These are phyloP conservation scores for Fusarium pseudocircinatum DNA, from an alignment of 2,329 filamentous ascomycete genomes.

Conservation along the genomic window DNA sequence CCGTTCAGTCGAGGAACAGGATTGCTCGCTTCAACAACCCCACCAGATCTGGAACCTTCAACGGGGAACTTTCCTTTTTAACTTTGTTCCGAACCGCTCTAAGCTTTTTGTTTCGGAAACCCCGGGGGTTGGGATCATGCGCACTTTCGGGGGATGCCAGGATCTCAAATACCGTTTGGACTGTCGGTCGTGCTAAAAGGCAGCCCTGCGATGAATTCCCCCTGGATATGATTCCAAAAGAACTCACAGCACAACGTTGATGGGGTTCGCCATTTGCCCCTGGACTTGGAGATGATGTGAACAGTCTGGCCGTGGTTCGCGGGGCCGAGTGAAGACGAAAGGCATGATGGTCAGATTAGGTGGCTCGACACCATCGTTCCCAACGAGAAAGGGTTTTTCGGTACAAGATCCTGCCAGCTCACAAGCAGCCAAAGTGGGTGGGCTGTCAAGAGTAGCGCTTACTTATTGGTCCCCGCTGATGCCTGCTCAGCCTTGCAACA, in stretches of 20 bases:
- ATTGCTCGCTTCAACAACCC: background rate
- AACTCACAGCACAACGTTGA: fast-evolving
- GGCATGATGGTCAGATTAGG: background rate
- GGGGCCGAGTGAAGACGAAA: background rate
- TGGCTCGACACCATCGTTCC: background rate
- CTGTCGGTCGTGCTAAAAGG: too few relatives aligned
- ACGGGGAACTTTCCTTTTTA: fast-evolving
- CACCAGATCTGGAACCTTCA: background rate
- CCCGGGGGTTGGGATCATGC: background rate
- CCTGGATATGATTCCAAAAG: background rate
- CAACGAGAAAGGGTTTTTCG: fast-evolving
- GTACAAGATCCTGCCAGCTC: background rate
- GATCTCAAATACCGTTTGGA: background rate
- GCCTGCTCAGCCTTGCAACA: background rate
- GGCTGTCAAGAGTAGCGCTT: background rate
- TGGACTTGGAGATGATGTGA: background rate
- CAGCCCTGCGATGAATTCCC: background rate
- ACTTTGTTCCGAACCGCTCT: fast-evolving
- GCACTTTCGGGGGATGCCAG: background rate
- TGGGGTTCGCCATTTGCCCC: fast-evolving
- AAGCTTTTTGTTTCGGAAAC: background rate
- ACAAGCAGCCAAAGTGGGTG: background rate
- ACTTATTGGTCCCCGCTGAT: background rate
- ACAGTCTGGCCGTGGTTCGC: fast-evolving
- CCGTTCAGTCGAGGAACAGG: background rate